Percentiles rank a stretch among this genome's conserved stretches.
Evolutionary conservation across 148 eudicot genomes (phyloP).

Genomic region (Hydrangea macrophylla): DNA sequence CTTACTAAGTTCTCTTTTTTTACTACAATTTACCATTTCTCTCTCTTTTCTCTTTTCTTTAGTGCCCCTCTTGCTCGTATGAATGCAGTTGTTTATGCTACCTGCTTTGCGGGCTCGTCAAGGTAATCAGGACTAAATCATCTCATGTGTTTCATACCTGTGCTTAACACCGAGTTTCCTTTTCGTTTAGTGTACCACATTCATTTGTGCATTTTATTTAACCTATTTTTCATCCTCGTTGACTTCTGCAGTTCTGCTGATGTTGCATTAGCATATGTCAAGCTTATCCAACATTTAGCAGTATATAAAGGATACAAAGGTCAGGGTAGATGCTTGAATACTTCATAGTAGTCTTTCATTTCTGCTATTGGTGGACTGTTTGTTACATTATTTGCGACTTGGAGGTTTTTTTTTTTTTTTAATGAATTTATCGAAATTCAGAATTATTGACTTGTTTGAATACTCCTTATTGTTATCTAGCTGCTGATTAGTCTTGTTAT

Average conservation of each 20-base stretch:
- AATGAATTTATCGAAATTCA: constrained; percentile 5
- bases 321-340: constrained; percentile 26
- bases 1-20: background rate
- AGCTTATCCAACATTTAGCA: constrained; percentile 91
- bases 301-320: constrained; percentile 86
- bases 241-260: constrained; percentile 54
- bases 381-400: background rate
- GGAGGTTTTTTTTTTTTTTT: too few species aligned
- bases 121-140: constrained; percentile 41
- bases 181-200: background rate
- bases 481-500: background rate
- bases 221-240: background rate
- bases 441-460: background rate
- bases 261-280: constrained; percentile 79
- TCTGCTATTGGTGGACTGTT: background rate
- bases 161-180: constrained; percentile 11
- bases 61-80: constrained; percentile 89
- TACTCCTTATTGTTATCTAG: background rate
- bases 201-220: constrained; percentile 7
- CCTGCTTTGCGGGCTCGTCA: constrained; percentile 75
- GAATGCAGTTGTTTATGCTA: constrained; percentile 75
- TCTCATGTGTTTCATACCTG: background rate
- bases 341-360: background rate
- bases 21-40: background rate
- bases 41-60: constrained; percentile 14